A percentile compares a stretch with the other conserved stretches of the same genome.
phyloP scores from a whole-genome alignment of 352 stramenopile species.

The Pythium sp. region DNA sequence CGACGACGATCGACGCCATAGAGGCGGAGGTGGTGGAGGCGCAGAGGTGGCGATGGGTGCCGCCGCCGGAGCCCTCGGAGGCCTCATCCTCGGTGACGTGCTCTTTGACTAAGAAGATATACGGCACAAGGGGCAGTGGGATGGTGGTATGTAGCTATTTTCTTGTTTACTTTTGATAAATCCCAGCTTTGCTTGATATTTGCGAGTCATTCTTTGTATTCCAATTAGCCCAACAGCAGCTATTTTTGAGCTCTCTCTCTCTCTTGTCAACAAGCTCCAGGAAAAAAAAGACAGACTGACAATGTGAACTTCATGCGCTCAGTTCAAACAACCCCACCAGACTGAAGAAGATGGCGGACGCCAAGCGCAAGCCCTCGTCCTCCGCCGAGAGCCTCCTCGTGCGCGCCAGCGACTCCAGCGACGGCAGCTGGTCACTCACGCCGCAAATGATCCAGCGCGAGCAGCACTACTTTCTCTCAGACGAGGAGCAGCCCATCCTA shows the following conservation, averaged over 20 bases:
- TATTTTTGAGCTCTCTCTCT: slow-evolving; percentile 9
- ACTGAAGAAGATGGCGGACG: slow-evolving; percentile 1
- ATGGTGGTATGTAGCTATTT: slow-evolving; percentile 7
- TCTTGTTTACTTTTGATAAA: neutral
- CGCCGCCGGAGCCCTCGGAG: slow-evolving; percentile 67
- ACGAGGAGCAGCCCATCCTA: slow-evolving; percentile 12
- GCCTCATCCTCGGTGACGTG: slow-evolving; percentile 66
- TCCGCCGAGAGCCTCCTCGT: slow-evolving; percentile 1
- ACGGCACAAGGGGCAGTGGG: neutral
- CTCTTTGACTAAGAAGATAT: slow-evolving; percentile 38
- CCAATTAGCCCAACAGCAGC: neutral
- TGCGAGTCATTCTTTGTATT: neutral
- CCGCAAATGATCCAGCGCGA: slow-evolving; percentile 8
- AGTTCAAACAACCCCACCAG: neutral
- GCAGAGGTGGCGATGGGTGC: slow-evolving; percentile 63
- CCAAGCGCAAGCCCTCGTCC: slow-evolving; percentile 8
- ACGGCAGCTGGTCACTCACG: neutral
- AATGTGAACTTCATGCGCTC: neutral
- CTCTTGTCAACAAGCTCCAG: neutral
- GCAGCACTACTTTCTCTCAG: slow-evolving; percentile 27
- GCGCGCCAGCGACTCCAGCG: neutral
- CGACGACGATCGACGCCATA: slow-evolving; percentile 9
- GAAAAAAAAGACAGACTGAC: neutral
- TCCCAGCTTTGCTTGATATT: neutral
- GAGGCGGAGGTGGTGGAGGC: slow-evolving; percentile 20